These are phyloP conservation scores for Rhododendron griersonianum DNA, from an alignment of 148 eudicot species.

Conservation along the genomic window DNA sequence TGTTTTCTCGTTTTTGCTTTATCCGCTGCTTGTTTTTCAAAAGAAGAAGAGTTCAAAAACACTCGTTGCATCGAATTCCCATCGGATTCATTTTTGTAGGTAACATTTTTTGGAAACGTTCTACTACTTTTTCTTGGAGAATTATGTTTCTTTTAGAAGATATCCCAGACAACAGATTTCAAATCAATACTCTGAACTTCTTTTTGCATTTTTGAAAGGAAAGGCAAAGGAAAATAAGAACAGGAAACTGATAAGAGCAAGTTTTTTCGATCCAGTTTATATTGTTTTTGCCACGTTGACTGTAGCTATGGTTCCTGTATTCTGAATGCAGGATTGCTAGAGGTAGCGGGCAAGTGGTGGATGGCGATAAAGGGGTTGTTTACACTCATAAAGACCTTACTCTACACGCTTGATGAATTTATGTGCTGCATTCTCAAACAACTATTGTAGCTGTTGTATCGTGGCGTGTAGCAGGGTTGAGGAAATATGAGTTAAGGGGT, in stretches of 20 bases:
- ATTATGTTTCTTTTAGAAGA: background rate
- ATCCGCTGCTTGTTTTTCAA: too few species aligned
- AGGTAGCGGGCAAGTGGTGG: slow-evolving; percentile 83
- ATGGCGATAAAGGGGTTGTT: slow-evolving; percentile 69
- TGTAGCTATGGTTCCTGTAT: background rate
- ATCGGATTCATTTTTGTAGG: background rate
- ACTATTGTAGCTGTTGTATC: background rate
- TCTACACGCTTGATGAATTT: slow-evolving; percentile 15
- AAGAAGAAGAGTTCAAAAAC: background rate
- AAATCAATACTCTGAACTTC: background rate
- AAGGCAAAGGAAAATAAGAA: background rate
- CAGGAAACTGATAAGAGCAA: background rate
- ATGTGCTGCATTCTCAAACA: background rate
- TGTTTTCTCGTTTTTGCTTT: background rate
- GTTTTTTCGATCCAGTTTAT: background rate
- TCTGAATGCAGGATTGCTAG: slow-evolving; percentile 59
- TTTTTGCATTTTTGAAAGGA: background rate
- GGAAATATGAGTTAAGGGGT: background rate
- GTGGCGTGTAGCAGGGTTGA: background rate
- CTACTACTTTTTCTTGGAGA: background rate
- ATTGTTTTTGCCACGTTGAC: background rate
- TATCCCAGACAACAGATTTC: background rate
- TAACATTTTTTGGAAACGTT: background rate
- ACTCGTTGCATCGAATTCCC: background rate
- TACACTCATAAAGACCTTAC: slow-evolving; percentile 80